phyloP scores from a whole-genome alignment of 1,284 basidiomycete genomes.

The Inonotus obliquus region DNA sequence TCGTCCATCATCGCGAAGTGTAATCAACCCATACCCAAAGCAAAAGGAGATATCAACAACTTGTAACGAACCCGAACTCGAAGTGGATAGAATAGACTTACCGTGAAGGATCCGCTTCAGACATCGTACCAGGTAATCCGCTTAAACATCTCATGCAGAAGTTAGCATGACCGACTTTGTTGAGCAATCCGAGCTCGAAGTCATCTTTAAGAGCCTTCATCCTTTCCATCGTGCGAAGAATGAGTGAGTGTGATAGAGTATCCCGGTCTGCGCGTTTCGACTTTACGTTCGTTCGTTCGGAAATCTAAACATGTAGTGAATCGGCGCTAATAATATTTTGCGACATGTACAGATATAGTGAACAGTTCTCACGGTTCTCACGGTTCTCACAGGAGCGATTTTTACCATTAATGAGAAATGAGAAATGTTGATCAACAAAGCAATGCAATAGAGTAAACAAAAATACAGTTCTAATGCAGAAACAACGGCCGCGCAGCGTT shows the following conservation, averaged over 20 bases:
- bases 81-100: neutral
- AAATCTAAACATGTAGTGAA: no score
- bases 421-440: neutral
- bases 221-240: neutral
- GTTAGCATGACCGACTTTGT: constrained; percentile 16
- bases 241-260: neutral
- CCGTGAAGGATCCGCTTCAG: constrained; percentile 17
- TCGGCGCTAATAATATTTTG: no score
- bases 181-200: constrained; percentile 6
- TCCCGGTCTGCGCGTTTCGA: neutral
- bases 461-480: constrained; percentile 4
- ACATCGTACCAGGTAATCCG: constrained; percentile 11
- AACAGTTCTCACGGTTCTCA: no score
- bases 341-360: no score
- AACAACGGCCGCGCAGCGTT: neutral
- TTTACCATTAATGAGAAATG: neutral
- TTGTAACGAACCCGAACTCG: neutral
- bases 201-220: neutral
- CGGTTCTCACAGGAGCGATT: no score
- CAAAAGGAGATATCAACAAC: neutral
- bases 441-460: neutral
- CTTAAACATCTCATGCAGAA: constrained; percentile 15
- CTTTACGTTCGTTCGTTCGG: no score
- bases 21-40: neutral
- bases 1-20: neutral